Evolutionary conservation across 192 early-diverging fungal genomes (phyloP).

Genomic region (Mycoemilia scoparia): DNA sequence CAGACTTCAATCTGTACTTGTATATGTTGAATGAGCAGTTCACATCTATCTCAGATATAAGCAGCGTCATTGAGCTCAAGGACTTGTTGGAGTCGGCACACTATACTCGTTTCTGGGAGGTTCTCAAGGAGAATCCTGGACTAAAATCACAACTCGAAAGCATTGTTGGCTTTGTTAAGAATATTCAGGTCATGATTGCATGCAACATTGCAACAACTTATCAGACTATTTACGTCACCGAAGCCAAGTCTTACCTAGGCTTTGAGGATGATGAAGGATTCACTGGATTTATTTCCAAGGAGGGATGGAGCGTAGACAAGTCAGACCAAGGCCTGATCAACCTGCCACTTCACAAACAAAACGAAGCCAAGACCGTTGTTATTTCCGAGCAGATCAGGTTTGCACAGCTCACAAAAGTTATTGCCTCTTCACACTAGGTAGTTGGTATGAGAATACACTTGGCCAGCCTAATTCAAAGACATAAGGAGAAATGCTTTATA

Average conservation of each 20-base stretch:
- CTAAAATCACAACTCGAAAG: constrained; percentile 38
- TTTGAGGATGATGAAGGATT: constrained; percentile 38
- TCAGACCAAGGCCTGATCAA: constrained; percentile 37
- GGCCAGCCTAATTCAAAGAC: no score
- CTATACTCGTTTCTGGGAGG: constrained; percentile 57
- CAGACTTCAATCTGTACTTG: constrained; percentile 81
- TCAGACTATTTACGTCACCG: constrained; percentile 72
- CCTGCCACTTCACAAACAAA: constrained; percentile 66
- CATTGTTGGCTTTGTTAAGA: constrained; percentile 50
- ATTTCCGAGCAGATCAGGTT: constrained; percentile 80
- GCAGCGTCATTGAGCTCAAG: constrained; percentile 48
- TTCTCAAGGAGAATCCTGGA: constrained; percentile 14
- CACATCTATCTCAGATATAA: constrained; percentile 17
- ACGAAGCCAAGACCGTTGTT: constrained; percentile 66
- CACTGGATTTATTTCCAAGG: constrained; percentile 36
- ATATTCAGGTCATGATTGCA: constrained; percentile 57
- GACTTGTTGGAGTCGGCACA: constrained; percentile 58
- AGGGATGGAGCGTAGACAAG: constrained; percentile 48
- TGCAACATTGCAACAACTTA: constrained; percentile 58
- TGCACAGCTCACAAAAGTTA: constrained; percentile 38
- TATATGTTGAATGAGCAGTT: constrained; percentile 67
- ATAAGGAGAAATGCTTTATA: no score
- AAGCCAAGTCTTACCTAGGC: constrained; percentile 20
- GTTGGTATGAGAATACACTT: no score
- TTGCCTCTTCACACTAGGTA: no score